These are phyloP conservation scores for Gnomoniopsis sp. DNA, from an alignment of 2,329 filamentous ascomycete species.

Conservation along the genomic window DNA sequence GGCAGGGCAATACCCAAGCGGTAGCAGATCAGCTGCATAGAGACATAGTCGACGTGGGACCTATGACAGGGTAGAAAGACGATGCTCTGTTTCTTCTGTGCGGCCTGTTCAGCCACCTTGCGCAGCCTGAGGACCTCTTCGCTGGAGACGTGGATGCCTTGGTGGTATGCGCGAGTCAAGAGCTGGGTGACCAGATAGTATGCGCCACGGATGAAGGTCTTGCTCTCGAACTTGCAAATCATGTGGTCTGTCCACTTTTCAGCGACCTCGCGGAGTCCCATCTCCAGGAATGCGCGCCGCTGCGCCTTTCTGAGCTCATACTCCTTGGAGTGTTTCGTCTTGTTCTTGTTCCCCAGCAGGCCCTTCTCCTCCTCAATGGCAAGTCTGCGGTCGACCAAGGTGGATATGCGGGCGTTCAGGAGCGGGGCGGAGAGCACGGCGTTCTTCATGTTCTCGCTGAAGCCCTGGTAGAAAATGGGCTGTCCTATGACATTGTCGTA, in stretches of 20 bases:
- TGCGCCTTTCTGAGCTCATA: conserved; percentile 50
- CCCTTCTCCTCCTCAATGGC: conserved; percentile 75
- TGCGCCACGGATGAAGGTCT: conserved; percentile 83
- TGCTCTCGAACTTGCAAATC: conserved; percentile 99
- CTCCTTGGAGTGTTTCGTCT: conserved; percentile 37
- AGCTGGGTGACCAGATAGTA: conserved; percentile 89
- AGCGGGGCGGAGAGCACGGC: conserved; percentile 73
- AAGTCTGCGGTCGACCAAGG: conserved; percentile 73
- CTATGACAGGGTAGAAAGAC: conserved; percentile 94
- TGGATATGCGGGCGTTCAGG: conserved; percentile 68
- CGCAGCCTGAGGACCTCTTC: conserved; percentile 85
- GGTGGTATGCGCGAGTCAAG: conserved; percentile 88
- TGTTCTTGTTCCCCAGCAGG: conserved; percentile 50
- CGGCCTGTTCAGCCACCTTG: conserved; percentile 77
- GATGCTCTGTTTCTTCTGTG: conserved; percentile 87
- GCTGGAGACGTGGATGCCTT: conserved; percentile 94
- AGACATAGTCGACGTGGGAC: conserved; percentile 95
- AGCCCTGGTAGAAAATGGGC: conserved; percentile 89
- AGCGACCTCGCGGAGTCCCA: conserved; percentile 73
- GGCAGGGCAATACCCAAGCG: conserved; percentile 84
- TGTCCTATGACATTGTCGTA: conserved; percentile 91
- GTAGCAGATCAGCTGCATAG: conserved; percentile 92
- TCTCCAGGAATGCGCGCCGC: conserved; percentile 63
- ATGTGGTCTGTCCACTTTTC: conserved; percentile 88
- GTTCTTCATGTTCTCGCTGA: conserved; percentile 83